Percentiles rank a stretch among this genome's conserved stretches.
These are phyloP conservation scores for Backusella tarrabulga DNA, from an alignment of 192 early-diverging fungal genomes.

Conservation along the genomic window DNA sequence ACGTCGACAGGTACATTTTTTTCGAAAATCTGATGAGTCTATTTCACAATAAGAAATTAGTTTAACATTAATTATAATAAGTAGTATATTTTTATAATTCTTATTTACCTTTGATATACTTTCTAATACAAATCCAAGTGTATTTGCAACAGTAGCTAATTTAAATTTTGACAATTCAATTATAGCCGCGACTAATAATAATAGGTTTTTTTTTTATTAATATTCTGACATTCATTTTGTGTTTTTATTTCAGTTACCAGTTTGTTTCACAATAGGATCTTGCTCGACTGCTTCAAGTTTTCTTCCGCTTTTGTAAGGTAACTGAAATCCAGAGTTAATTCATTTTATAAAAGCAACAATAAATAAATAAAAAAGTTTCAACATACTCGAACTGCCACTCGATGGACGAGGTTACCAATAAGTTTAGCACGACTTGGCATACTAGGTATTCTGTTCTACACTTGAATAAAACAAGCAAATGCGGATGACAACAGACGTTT, in stretches of 20 bases:
- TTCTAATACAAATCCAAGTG: slow-evolving; percentile 70
- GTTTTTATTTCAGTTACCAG: slow-evolving; percentile 17
- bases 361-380: not conserved
- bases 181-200: slow-evolving; percentile 57
- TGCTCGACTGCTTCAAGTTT: slow-evolving; percentile 56
- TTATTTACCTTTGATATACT: slow-evolving; percentile 60
- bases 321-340: slow-evolving; percentile 35
- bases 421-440: slow-evolving; percentile 15
- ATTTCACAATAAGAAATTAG: slow-evolving; percentile 5
- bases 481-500: not conserved
- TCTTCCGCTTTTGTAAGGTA: slow-evolving; percentile 66
- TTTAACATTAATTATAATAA: not conserved
- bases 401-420: slow-evolving; percentile 16
- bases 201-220: not conserved
- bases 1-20: slow-evolving; percentile 50
- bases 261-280: slow-evolving; percentile 71
- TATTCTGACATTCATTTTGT: not conserved
- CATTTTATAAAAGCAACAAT: not conserved
- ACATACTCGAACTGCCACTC: slow-evolving; percentile 21
- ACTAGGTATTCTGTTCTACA: slow-evolving; percentile 1
- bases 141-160: slow-evolving; percentile 62
- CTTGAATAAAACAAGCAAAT: not conserved
- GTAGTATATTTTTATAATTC: not conserved
- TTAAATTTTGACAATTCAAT: slow-evolving; percentile 72
- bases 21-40: slow-evolving; percentile 36